Evolutionary conservation across 495 filamentous ascomycete genomes (phyloP).

Genomic region (Articulospora tetracladia): DNA sequence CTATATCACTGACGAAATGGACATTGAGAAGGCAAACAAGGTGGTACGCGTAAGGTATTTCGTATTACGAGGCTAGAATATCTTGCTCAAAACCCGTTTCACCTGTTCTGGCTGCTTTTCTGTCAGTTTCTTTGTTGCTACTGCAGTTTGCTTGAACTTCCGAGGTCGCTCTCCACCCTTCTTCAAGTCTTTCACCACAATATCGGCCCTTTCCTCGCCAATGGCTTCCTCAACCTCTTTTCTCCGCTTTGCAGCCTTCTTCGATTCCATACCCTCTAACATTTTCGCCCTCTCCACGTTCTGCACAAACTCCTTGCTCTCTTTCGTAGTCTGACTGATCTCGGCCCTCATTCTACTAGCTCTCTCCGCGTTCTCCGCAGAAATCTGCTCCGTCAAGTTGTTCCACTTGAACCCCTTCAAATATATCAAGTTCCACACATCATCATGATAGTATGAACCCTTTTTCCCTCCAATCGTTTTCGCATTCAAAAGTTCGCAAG

Average conservation of each 20-base stretch:
- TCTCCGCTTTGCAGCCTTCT: slow-evolving; percentile 57
- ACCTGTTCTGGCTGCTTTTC: slow-evolving; percentile 60
- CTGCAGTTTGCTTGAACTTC: slow-evolving; percentile 70
- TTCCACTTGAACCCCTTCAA: slow-evolving; percentile 83
- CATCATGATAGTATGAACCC: slow-evolving; percentile 85
- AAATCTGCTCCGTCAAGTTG: slow-evolving; percentile 63
- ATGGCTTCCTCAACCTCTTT: slow-evolving; percentile 30
- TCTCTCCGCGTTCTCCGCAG: slow-evolving; percentile 78
- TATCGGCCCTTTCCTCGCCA: slow-evolving; percentile 18
- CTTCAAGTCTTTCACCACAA: slow-evolving; percentile 11
- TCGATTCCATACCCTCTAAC: slow-evolving; percentile 62
- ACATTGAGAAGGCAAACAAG: no score
- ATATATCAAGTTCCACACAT: slow-evolving; percentile 79
- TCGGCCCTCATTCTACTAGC: slow-evolving; percentile 75
- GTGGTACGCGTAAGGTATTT: not conserved
- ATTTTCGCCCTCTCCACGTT: slow-evolving; percentile 76
- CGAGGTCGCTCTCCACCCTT: slow-evolving; percentile 37
- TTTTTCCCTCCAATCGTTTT: slow-evolving; percentile 82
- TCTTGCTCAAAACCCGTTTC: slow-evolving; percentile 74
- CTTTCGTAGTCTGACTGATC: slow-evolving; percentile 70
- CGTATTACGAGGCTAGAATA: slow-evolving; percentile 53
- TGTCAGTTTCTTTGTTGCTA: slow-evolving; percentile 42
- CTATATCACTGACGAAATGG: no score
- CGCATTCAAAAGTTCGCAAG: slow-evolving; percentile 82
- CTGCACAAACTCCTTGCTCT: slow-evolving; percentile 77